phyloP scores from a whole-genome alignment of 2,329 filamentous ascomycete genomes.

The Ophidiomyces ophidiicola region DNA sequence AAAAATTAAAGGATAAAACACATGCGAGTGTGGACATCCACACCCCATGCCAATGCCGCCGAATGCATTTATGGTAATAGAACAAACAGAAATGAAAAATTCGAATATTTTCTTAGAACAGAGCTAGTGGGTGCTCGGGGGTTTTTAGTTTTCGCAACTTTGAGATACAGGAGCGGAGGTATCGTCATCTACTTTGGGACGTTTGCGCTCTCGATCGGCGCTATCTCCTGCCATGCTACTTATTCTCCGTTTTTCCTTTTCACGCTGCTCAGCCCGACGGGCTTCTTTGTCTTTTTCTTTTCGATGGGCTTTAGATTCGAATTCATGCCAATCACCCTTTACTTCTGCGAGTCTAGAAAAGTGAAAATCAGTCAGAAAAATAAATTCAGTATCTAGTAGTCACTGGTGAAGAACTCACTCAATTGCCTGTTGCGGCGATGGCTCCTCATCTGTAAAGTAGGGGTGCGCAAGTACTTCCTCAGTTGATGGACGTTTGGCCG shows the following conservation, averaged over 20 bases:
- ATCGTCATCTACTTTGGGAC: constrained; percentile 23
- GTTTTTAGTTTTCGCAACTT: constrained; percentile 1
- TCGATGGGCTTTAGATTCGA: constrained; percentile 86
- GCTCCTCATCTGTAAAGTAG: constrained; percentile 79
- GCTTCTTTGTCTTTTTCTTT: constrained; percentile 65
- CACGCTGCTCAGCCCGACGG: constrained; percentile 36
- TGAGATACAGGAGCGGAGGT: constrained; percentile 8
- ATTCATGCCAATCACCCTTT: constrained; percentile 95
- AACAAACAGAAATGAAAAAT: background rate
- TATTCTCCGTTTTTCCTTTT: constrained; percentile 40
- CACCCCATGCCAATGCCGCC: background rate
- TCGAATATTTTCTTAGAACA: no score
- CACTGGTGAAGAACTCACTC: constrained; percentile 52
- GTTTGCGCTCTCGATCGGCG: constrained; percentile 32
- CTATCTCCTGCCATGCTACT: constrained; percentile 22
- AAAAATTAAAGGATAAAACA: no score
- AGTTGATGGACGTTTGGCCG: constrained; percentile 67
- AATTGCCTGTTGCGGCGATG: constrained; percentile 59
- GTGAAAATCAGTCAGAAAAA: constrained; percentile 18
- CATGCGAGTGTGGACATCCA: no score
- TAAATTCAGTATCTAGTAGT: constrained; percentile 5
- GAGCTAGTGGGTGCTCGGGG: no score
- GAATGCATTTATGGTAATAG: constrained; percentile 2
- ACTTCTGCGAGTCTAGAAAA: constrained; percentile 56
- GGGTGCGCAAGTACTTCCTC: constrained; percentile 72